Base-by-base conservation (phyloP, 371 early-diverging fungal species). In the Dinochytrium kinnereticum region DNA sequence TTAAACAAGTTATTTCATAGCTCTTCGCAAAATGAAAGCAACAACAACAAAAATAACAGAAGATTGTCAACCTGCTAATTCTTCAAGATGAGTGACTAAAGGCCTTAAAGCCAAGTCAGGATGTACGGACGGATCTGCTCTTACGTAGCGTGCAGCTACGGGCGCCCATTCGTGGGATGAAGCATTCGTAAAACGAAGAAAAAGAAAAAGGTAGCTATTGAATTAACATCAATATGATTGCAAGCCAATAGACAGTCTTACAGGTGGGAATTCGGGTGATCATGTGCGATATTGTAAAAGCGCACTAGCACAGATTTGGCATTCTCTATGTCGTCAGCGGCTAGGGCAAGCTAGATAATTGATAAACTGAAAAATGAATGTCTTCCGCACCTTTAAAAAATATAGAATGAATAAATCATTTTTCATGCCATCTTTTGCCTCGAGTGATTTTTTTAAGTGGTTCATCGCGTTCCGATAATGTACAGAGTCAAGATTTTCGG, bases 391-490 rank as follows among this genome's bases (percentile, higher is more conserved):
- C 21, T 55, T 34, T 0, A 70, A 44, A 34, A 31, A 59, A 30
- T 59, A 70, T 5, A 59, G 44, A 13, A 70, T 39, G 36, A 70
- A 70, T 1, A 70, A 3, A 38, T 70, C 70, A 39, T 59, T 55
- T 37, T 19, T 10, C 1, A 21, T 34, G 28, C 70, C 70, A 21
- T 33, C 57, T 7, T 31, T 31, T n/a, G 28, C 19, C 26, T 70
- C 59, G 26, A 70, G 17, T 15, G 70, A 55, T 24, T 59, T 7
- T 19, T 38, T 55, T 10, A 70, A 59, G 31, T 49, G 59, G 2
- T 36, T 28, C 36, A 38, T n/a, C 2, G 70, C 57, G 40, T 34
- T 59, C 21, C 70, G 70, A 59, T 59, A 70, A 70, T 36, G 37
- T 19, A 38, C n/a, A 13, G 70, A 70, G 26, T 28, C 44, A 15